phyloP scores from a whole-genome alignment of 306 rosid species.

The Dalbergia oliveri region DNA sequence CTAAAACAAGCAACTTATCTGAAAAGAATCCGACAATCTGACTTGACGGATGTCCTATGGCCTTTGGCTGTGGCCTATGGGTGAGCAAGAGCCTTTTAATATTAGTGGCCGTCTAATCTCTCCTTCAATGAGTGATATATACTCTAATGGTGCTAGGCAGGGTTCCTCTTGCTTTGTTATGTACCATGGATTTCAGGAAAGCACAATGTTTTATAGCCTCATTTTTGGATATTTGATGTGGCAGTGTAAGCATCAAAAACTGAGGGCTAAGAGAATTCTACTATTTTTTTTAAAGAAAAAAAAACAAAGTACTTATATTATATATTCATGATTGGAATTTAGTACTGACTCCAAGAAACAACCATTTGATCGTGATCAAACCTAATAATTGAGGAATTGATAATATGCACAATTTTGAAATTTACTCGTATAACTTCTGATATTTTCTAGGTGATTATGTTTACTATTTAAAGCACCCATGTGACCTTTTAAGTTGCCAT shows the following conservation, averaged over 20 bases:
- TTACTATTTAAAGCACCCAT: background rate
- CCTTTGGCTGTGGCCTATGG: background rate
- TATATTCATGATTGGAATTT: background rate
- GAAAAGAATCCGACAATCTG: constrained; percentile 36
- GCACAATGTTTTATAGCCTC: background rate
- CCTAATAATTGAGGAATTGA: constrained; percentile 12
- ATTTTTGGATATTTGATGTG: background rate
- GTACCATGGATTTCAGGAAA: background rate
- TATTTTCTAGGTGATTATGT: background rate
- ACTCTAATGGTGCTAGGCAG: constrained; percentile 7
- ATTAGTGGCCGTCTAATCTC: constrained; percentile 40
- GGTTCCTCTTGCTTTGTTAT: background rate
- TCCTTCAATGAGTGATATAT: constrained; percentile 8
- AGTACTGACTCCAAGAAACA: background rate
- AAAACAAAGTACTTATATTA: background rate
- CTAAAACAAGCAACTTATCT: constrained; percentile 25
- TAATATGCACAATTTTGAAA: background rate
- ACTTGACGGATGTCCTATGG: constrained; percentile 36
- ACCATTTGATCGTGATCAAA: too few species aligned
- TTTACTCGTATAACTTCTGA: background rate
- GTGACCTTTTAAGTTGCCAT: background rate
- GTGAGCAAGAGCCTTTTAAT: constrained; percentile 12
- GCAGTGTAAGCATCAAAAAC: background rate
- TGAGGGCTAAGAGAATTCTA: background rate
- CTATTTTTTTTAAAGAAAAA: background rate